A percentile compares a stretch with the other conserved stretches of the same genome.
Evolutionary conservation across 1,284 basidiomycete species (phyloP).

Genomic region (Ustilago xerochloae): DNA sequence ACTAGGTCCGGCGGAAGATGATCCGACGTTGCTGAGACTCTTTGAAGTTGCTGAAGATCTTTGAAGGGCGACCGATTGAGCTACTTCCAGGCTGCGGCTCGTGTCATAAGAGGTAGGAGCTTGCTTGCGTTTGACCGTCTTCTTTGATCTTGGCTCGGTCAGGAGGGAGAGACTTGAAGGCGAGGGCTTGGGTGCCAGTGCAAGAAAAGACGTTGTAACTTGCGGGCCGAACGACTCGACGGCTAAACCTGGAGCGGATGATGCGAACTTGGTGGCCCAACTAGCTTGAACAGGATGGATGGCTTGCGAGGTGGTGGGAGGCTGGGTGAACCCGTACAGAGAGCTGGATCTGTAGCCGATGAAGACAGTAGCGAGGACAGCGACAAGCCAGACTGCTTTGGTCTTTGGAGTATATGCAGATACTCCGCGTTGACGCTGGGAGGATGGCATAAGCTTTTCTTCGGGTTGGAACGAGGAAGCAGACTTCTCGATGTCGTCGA

Average conservation of each 20-base stretch:
- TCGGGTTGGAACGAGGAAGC: neutral
- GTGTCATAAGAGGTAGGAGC: neutral
- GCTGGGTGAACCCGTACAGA: neutral
- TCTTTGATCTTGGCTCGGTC: neutral
- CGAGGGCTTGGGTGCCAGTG: slow-evolving; percentile 13
- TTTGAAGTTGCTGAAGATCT: neutral
- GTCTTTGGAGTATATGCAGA: neutral
- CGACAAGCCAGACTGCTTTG: slow-evolving; percentile 29
- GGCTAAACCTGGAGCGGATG: slow-evolving; percentile 4
- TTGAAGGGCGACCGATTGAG: slow-evolving; percentile 8
- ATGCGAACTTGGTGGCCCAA: slow-evolving; percentile 18
- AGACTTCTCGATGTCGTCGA: slow-evolving; percentile 15
- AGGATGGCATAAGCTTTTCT: neutral
- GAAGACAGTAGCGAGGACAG: slow-evolving; percentile 19
- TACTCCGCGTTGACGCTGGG: slow-evolving; percentile 1
- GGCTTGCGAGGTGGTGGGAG: neutral
- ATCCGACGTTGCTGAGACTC: slow-evolving; percentile 1
- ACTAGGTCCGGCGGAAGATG: neutral
- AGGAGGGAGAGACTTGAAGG: slow-evolving; percentile 1
- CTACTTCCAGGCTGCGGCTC: neutral
- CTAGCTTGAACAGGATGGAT: neutral
- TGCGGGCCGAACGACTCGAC: neutral
- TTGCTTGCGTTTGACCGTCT: neutral
- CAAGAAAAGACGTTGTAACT: neutral
- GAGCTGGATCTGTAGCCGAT: slow-evolving; percentile 24